Percentiles rank a stretch among this genome's conserved stretches.
Conservation (phyloP, 306 rosid species). For the Carpinus fangiana region DNA sequence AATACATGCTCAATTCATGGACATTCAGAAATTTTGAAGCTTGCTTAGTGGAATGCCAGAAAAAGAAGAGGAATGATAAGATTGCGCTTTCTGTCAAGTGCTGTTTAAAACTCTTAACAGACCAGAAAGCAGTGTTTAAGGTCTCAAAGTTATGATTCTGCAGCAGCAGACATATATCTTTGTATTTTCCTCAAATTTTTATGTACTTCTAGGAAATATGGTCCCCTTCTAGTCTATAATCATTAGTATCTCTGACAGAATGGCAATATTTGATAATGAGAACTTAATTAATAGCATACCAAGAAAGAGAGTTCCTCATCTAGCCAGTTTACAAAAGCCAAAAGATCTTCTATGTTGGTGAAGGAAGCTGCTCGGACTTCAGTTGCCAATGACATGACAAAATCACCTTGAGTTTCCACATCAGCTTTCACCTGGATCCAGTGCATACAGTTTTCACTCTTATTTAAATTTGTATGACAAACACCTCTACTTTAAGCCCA, state of each 20-base stretch:
- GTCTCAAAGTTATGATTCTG: slow-evolving; percentile 2
- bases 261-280: background rate
- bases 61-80: background rate
- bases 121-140: background rate
- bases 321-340: slow-evolving; percentile 96
- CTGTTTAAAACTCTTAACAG: too few relatives aligned
- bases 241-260: background rate
- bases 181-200: background rate
- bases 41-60: background rate
- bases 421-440: slow-evolving; percentile 81
- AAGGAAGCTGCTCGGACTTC: slow-evolving; percentile 92
- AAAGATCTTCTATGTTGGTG: slow-evolving; percentile 66
- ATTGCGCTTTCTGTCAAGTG: too few relatives aligned
- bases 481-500: background rate
- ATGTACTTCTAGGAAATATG: background rate
- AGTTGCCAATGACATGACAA: slow-evolving; percentile 83
- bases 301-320: slow-evolving; percentile 83
- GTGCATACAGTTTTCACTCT: background rate
- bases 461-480: background rate
- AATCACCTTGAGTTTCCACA: slow-evolving; percentile 95
- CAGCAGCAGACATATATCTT: background rate
- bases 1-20: background rate
- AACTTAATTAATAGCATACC: slow-evolving; percentile 34
- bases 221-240: background rate
- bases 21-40: background rate